Conservation (phyloP, 202 grass and related monocot genomes). For the Carex sylvatica region DNA sequence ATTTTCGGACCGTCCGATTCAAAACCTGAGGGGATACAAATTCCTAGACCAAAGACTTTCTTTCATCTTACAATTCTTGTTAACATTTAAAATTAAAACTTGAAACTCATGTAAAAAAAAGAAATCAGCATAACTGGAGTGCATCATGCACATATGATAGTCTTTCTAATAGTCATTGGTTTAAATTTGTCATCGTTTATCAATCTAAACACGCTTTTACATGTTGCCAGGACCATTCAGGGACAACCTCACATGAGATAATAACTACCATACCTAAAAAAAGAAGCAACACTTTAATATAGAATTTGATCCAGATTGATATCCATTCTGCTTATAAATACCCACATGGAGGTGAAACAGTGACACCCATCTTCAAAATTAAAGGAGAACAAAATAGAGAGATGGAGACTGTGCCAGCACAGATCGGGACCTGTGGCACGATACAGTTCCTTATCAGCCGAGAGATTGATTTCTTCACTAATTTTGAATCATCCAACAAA, state of each 20-base stretch:
- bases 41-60: too few relatives aligned
- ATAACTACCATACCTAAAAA: neutral
- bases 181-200: neutral
- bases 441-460: neutral
- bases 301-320: neutral
- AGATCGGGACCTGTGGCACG: neutral
- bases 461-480: neutral
- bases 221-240: neutral
- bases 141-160: neutral
- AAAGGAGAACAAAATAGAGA: neutral
- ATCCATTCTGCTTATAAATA: neutral
- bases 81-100: too few relatives aligned
- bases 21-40: too few relatives aligned
- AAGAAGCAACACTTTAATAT: constrained; percentile 2
- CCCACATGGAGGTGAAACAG: neutral
- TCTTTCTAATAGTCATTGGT: too few relatives aligned
- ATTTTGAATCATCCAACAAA: neutral
- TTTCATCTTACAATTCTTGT: too few relatives aligned
- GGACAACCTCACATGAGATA: neutral
- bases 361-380: neutral
- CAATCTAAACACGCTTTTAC: neutral
- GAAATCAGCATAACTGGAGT: neutral
- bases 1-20: too few relatives aligned
- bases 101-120: too few relatives aligned
- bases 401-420: neutral